Base-by-base conservation (phyloP, 1,139 yeast genomes). In the Kurtzmaniella quercitrusa region DNA sequence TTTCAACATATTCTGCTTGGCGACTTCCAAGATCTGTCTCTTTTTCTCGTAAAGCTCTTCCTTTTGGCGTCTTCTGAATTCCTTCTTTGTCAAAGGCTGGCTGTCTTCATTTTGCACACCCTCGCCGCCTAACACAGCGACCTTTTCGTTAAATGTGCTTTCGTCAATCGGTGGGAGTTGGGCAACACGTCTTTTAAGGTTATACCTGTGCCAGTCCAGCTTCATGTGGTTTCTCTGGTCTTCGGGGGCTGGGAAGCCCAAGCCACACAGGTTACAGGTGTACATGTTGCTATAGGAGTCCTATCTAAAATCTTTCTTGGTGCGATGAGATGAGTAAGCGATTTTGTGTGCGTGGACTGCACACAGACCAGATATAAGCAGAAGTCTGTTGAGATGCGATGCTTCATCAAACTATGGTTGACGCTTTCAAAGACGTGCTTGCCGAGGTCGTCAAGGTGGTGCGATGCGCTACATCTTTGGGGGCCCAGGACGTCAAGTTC, bases 401-500 rank as follows among this genome's bases (percentile, higher is more conserved):
- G 40, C 36, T 19, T 19, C 16, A 19, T 36, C 14, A 9, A 16
- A 14, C 21, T 7, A 36, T 44, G 53, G 34, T 46, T 3, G 41
- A 38, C 34, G 39, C 52, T 16, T 59, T 63, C 41, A 54, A 58
- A 8, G 61, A 50, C 16, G 56, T 65, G 3, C 51, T 71, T 18
- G 73, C 84, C 2, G 63, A 66, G 46, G 71, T 79, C 3, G 71
- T 79, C 41, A 71, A 71, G 21, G 71, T 85, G 1, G 81, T 89
- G 33, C 73, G 96, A 49, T 77, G 87, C 1, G 79, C 96, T 0
- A 70, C 85, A 5, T 79, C 86, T 2, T 65, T 93, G 39, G 85
- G 90, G 2, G 80, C 89, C 0, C 89, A 87, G 51, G 98, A 93
- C 66, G 77, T 90, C 21, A 77, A 75, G 38, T 93, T 91, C 56